Percentiles rank a stretch among this genome's conserved stretches.
These are phyloP conservation scores for Santalum album DNA, from an alignment of 164 flowering plant species.

Conservation along the genomic window DNA sequence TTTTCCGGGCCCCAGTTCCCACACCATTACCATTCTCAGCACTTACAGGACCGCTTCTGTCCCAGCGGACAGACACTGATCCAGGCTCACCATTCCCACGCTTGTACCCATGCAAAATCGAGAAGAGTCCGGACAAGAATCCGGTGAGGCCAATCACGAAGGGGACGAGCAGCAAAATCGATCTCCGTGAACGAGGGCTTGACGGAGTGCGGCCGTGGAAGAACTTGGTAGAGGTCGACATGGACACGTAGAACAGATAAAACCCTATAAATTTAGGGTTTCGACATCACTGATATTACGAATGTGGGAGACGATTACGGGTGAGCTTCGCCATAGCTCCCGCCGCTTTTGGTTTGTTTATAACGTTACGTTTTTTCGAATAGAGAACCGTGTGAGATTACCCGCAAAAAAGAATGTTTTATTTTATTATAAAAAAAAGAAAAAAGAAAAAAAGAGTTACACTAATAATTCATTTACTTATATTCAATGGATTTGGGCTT, in stretches of 20 bases:
- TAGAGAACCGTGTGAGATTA: no score
- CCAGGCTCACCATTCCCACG: constrained; percentile 29
- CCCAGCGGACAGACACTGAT: constrained; percentile 75
- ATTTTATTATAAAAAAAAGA: no score
- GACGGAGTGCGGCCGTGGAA: constrained; percentile 42
- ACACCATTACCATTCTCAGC: not conserved
- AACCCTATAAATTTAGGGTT: constrained; percentile 14
- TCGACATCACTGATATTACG: no score
- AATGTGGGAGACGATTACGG: no score
- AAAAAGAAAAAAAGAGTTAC: no score
- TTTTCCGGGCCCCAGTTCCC: constrained; percentile 22
- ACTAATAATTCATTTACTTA: no score
- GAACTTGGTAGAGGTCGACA: constrained; percentile 63
- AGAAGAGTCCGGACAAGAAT: constrained; percentile 34
- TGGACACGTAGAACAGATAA: constrained; percentile 8
- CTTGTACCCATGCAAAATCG: constrained; percentile 17
- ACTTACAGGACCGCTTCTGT: constrained; percentile 10
- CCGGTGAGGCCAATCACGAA: constrained; percentile 47
- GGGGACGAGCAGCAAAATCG: constrained; percentile 7
- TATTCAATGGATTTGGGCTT: no score
- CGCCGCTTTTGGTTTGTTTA: no score
- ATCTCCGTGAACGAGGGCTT: not conserved
- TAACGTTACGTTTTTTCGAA: no score
- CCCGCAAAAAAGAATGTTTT: no score
- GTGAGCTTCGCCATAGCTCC: no score